These are phyloP conservation scores for Pleomassaria siparia DNA, from an alignment of 2,329 filamentous ascomycete species.

Conservation along the genomic window DNA sequence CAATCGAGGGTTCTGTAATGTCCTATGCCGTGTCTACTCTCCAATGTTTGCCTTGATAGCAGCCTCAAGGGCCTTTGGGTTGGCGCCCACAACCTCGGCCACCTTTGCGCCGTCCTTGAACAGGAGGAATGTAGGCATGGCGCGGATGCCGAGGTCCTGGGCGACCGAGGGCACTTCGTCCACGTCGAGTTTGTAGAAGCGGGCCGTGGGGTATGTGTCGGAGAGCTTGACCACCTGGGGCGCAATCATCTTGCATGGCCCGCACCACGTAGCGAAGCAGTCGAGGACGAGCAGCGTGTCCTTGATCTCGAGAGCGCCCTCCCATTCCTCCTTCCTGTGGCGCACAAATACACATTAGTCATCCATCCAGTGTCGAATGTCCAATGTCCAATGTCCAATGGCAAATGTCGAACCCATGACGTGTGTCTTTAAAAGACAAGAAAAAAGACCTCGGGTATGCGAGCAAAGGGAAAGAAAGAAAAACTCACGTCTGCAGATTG, in stretches of 20 bases:
- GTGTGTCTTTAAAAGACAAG: conserved; percentile 2
- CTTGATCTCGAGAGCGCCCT: conserved; percentile 53
- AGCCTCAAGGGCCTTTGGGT: conserved; percentile 66
- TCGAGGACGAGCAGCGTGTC: conserved; percentile 75
- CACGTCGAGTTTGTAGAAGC: conserved; percentile 90
- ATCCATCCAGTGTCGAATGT: conserved; percentile 3
- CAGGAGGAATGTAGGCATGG: conserved; percentile 89
- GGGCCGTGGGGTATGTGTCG: conserved; percentile 59
- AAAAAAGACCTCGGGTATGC: too few relatives aligned
- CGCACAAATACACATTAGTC: conserved; percentile 3
- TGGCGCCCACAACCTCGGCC: conserved; percentile 76
- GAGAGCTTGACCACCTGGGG: conserved; percentile 71
- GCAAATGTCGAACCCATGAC: too few relatives aligned
- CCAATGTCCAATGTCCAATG: too few relatives aligned
- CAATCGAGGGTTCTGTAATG: too few relatives aligned
- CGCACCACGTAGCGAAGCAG: conserved; percentile 89
- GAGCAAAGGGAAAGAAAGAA: neutral
- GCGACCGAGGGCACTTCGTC: conserved; percentile 77
- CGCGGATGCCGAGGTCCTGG: conserved; percentile 75
- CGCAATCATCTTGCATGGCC: conserved; percentile 89
- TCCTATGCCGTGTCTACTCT: too few relatives aligned
- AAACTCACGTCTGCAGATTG: conserved; percentile 50
- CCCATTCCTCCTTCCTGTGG: conserved; percentile 61
- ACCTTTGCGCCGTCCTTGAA: conserved; percentile 79
- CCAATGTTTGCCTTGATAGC: conserved; percentile 44